Conservation (phyloP, 1,284 basidiomycete species). For the Xerocomus amazonicus region DNA sequence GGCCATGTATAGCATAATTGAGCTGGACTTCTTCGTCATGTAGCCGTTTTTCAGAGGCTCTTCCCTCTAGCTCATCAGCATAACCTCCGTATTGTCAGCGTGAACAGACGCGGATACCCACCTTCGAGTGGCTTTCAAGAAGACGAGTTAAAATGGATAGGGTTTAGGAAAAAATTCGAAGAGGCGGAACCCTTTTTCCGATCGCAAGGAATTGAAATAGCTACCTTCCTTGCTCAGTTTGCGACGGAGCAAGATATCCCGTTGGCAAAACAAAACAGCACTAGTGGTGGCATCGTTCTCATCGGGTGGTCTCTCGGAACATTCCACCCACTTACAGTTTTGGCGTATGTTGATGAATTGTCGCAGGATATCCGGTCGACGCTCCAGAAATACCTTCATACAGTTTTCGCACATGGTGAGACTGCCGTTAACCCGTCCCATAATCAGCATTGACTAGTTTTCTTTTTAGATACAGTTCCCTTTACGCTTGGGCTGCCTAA, state of each 20-base stretch:
- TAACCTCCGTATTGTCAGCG: slow-evolving; percentile 23
- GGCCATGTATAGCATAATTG: too few species aligned
- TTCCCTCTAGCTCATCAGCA: slow-evolving; percentile 21
- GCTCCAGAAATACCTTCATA: slow-evolving; percentile 24
- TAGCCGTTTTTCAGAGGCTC: slow-evolving; percentile 16
- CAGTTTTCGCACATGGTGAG: slow-evolving; percentile 23
- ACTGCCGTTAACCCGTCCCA: background rate
- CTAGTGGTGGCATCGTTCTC: slow-evolving; percentile 19
- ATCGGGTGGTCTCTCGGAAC: slow-evolving; percentile 27
- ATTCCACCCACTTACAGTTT: slow-evolving; percentile 6
- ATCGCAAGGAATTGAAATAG: slow-evolving; percentile 22
- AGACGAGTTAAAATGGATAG: slow-evolving; percentile 9
- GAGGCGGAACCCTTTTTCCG: slow-evolving; percentile 20
- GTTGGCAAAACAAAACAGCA: background rate
- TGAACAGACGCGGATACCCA: slow-evolving; percentile 26
- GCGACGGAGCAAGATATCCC: slow-evolving; percentile 21
- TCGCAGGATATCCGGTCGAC: slow-evolving; percentile 6
- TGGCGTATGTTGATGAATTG: slow-evolving; percentile 24
- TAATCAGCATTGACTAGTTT: background rate
- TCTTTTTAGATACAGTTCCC: background rate
- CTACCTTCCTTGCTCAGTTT: slow-evolving; percentile 22
- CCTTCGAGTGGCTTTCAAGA: slow-evolving; percentile 24
- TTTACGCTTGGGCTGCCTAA: slow-evolving; percentile 5
- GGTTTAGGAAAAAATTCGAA: slow-evolving; percentile 15
- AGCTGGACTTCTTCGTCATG: too few species aligned